A percentile compares a stretch with the other conserved stretches of the same genome.
Conservation (phyloP, 83 land plant genomes). For the Diphasiastrum complanatum region DNA sequence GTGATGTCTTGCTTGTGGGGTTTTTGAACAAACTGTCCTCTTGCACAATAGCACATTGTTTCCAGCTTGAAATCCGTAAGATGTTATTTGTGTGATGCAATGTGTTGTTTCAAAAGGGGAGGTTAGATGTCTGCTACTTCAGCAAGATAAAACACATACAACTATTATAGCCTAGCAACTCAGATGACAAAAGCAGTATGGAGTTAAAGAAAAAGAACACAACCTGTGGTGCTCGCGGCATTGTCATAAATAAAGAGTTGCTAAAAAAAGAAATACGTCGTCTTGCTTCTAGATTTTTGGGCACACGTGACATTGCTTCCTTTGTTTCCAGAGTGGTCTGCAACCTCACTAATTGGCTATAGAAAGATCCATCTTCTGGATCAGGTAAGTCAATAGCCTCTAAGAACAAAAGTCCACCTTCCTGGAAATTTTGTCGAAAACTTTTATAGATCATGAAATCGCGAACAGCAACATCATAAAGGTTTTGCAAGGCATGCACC, state of each 20-base stretch:
- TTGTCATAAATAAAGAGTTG: conserved; percentile 88
- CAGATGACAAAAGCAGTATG: too few relatives aligned
- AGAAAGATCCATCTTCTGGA: conserved; percentile 46
- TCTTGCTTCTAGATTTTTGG: conserved; percentile 72
- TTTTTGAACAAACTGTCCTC: too few relatives aligned
- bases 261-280: conserved; percentile 81
- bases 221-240: conserved; percentile 81
- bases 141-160: too few relatives aligned
- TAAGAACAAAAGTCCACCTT: conserved; percentile 42
- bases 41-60: too few relatives aligned
- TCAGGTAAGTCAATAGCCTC: conserved; percentile 69
- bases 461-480: conserved; percentile 61
- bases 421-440: not conserved
- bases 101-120: too few relatives aligned
- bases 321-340: conserved; percentile 49
- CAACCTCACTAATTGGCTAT: conserved; percentile 53
- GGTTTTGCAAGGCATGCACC: conserved; percentile 63
- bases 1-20: too few relatives aligned
- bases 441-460: conserved; percentile 37
- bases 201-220: not conserved
- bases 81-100: too few relatives aligned
- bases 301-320: conserved; percentile 58
- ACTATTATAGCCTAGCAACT: too few relatives aligned
- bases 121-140: too few relatives aligned
- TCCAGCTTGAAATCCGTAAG: too few relatives aligned